These are phyloP conservation scores for Bisporella sp. DNA, from an alignment of 2,329 filamentous ascomycete species.

Conservation along the genomic window DNA sequence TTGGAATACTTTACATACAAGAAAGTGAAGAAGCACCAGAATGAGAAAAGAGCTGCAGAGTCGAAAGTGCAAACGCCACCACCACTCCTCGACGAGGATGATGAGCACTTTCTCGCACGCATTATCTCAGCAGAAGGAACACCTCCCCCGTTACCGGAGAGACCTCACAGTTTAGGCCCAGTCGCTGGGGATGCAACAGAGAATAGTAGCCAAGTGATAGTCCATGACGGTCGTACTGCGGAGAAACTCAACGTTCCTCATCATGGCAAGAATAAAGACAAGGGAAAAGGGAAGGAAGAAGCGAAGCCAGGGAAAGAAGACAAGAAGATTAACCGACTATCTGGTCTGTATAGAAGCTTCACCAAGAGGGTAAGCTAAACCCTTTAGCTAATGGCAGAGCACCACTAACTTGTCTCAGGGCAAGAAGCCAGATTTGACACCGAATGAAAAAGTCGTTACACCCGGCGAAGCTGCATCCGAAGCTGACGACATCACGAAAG, in stretches of 20 bases:
- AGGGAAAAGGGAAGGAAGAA: conserved; percentile 22
- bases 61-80: conserved; percentile 6
- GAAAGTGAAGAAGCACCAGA: conserved; percentile 54
- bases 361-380: conserved; percentile 18
- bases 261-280: conserved; percentile 4
- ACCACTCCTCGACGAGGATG: conserved; percentile 47
- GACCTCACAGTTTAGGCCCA: conserved; percentile 14
- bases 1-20: conserved; percentile 57
- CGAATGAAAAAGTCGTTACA: conserved; percentile 30
- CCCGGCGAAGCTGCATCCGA: conserved; percentile 41
- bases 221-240: conserved; percentile 24
- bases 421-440: conserved; percentile 27
- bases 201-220: conserved; percentile 26
- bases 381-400: too few relatives aligned
- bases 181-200: conserved; percentile 19
- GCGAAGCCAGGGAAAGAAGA: conserved; percentile 23
- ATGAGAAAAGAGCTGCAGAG: conserved; percentile 35
- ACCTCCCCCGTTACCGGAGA: conserved; percentile 44
- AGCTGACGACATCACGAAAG: conserved; percentile 64
- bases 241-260: not conserved
- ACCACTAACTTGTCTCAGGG: conserved; percentile 13
- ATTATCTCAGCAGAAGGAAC: conserved; percentile 43
- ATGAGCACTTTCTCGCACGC: conserved; percentile 51
- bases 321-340: conserved; percentile 33
- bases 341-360: conserved; percentile 26